phyloP scores from a whole-genome alignment of 2,329 filamentous ascomycete genomes.

The Ramularia endophylla region DNA sequence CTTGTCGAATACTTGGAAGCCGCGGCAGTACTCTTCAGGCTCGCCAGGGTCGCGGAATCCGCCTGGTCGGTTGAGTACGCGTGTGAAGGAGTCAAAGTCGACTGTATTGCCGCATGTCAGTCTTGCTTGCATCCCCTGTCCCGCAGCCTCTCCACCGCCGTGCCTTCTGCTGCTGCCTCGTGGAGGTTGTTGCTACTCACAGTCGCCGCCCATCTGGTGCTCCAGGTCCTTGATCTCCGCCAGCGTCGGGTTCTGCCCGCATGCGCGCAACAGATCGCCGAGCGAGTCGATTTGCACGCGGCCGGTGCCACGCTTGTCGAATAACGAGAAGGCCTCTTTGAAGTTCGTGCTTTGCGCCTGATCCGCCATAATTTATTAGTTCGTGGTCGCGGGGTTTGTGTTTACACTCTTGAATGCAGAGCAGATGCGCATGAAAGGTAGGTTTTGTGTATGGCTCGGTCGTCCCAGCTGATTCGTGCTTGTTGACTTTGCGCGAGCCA shows the following conservation, averaged over 20 bases:
- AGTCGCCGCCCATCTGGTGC: slow-evolving; percentile 82
- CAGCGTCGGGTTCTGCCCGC: slow-evolving; percentile 95
- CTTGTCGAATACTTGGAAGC: slow-evolving; percentile 99
- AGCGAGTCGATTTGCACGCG: slow-evolving; percentile 81
- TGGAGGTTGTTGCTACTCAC: slow-evolving; percentile 54
- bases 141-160: not conserved
- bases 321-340: slow-evolving; percentile 99
- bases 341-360: slow-evolving; percentile 93
- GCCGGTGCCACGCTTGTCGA: slow-evolving; percentile 98
- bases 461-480: slow-evolving; percentile 1
- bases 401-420: no score
- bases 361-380: slow-evolving; percentile 21
- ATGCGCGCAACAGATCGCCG: slow-evolving; percentile 90
- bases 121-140: not conserved
- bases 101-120: slow-evolving; percentile 50
- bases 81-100: slow-evolving; percentile 96
- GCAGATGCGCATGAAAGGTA: no score
- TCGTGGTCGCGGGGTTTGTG: not conserved
- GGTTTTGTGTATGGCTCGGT: no score
- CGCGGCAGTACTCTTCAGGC: slow-evolving; percentile 96
- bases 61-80: slow-evolving; percentile 92
- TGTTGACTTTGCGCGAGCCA: not conserved
- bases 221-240: slow-evolving; percentile 89
- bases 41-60: slow-evolving; percentile 98
- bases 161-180: not conserved